Evolutionary conservation across 805 yeast genomes (phyloP).

Genomic region (Saccharomycopsis fermentans): DNA sequence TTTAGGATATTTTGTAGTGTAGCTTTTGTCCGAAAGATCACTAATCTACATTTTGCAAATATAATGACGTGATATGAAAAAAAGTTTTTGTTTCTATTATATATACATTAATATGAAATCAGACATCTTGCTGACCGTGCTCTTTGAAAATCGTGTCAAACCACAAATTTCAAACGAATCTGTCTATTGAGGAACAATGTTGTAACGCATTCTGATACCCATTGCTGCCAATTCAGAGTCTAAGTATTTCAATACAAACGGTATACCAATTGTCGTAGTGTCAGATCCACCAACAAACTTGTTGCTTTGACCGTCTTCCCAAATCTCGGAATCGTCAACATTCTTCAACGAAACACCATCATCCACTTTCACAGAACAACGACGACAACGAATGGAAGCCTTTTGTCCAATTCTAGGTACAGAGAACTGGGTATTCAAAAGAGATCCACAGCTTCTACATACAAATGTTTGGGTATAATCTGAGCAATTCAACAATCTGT

Average conservation of each 20-base stretch:
- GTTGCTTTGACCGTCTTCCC: slow-evolving; percentile 97
- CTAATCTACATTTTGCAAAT: too few species aligned
- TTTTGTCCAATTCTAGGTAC: slow-evolving; percentile 84
- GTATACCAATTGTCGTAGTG: slow-evolving; percentile 93
- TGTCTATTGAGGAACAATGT: slow-evolving; percentile 7
- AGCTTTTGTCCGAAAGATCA: too few species aligned
- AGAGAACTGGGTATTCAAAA: slow-evolving; percentile 78
- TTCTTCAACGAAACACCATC: slow-evolving; percentile 27
- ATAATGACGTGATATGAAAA: not conserved
- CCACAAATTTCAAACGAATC: not conserved
- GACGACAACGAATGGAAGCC: slow-evolving; percentile 76
- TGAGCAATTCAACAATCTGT: slow-evolving; percentile 86
- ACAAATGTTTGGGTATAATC: slow-evolving; percentile 88
- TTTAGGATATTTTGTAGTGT: too few species aligned
- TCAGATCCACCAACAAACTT: slow-evolving; percentile 85
- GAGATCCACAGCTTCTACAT: slow-evolving; percentile 89
- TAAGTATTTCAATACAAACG: slow-evolving; percentile 88
- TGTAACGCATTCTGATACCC: slow-evolving; percentile 72
- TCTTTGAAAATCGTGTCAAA: not conserved
- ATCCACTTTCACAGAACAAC: slow-evolving; percentile 72
- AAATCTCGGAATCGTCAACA: slow-evolving; percentile 61
- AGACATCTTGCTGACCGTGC: not conserved
- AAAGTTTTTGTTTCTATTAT: not conserved
- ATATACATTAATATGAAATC: not conserved
- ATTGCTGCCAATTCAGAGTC: slow-evolving; percentile 94